A percentile compares a stretch with the other conserved stretches of the same genome.
Conservation (phyloP, 179 eudicot species). For the Beta macrorhiza region DNA sequence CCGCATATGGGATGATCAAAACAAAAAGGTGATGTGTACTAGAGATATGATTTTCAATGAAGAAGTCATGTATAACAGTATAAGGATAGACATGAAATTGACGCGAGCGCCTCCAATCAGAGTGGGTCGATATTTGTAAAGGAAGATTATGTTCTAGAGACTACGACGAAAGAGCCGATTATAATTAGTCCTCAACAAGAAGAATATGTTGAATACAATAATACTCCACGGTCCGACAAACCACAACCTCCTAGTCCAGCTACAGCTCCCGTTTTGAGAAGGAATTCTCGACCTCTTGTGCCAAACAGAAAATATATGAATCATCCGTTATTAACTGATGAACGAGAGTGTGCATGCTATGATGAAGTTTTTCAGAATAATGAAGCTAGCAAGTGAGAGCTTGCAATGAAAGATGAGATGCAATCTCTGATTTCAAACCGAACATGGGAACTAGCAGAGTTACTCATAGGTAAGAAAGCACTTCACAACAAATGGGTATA, state of each 20-base stretch:
- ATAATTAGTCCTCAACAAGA: background rate
- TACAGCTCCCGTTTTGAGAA: background rate
- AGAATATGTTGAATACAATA: background rate
- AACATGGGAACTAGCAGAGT: too few species aligned
- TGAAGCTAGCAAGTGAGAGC: too few species aligned
- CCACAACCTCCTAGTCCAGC: background rate
- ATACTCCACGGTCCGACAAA: background rate
- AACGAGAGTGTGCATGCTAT: background rate
- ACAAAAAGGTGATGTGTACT: constrained; percentile 12
- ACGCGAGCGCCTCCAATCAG: background rate
- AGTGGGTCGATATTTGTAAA: background rate
- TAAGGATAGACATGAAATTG: background rate
- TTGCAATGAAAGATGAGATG: too few species aligned
- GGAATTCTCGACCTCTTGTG: background rate
- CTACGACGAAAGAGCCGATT: background rate
- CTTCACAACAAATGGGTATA: too few species aligned
- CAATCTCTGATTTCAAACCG: too few species aligned
- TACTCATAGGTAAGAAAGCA: too few species aligned
- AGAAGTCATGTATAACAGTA: background rate
- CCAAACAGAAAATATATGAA: background rate
- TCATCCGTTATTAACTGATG: background rate
- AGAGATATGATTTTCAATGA: constrained; percentile 22
- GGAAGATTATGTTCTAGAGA: background rate
- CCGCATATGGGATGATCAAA: background rate
- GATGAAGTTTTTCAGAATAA: too few species aligned